Evolutionary conservation across 2,329 filamentous ascomycete genomes (phyloP).

Genomic region (Penicillium polonicum): DNA sequence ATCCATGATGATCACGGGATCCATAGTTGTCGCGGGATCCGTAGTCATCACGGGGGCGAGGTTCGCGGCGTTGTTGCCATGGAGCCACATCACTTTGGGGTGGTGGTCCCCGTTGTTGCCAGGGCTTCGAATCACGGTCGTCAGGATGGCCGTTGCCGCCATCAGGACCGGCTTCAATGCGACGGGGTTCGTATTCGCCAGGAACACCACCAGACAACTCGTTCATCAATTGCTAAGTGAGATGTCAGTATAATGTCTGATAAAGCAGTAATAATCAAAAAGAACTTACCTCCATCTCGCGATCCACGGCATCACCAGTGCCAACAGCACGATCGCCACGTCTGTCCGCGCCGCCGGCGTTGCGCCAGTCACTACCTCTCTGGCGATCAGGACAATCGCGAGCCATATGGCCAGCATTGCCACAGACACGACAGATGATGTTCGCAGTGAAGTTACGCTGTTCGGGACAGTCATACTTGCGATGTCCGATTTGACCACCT

Average conservation of each 20-base stretch:
- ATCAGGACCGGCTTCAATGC: conserved; percentile 81
- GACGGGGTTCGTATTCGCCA: conserved; percentile 63
- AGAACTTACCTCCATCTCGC: conserved; percentile 82
- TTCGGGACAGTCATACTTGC: conserved; percentile 98
- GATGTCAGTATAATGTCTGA: conserved; percentile 44
- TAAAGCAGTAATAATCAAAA: not conserved
- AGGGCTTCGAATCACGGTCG: conserved; percentile 68
- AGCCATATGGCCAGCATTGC: conserved; percentile 97
- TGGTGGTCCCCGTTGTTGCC: conserved; percentile 84
- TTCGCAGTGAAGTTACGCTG: conserved; percentile 98
- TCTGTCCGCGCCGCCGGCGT: conserved; percentile 55
- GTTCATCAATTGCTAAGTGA: conserved; percentile 83
- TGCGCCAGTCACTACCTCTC: conserved; percentile 88
- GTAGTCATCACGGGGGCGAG: conserved; percentile 51
- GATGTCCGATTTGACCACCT: conserved; percentile 93
- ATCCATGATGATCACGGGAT: conserved; percentile 6
- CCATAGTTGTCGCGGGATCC: conserved; percentile 43
- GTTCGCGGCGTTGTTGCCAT: conserved; percentile 65
- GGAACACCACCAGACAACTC: conserved; percentile 78
- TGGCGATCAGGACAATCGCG: conserved; percentile 95
- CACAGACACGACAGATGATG: conserved; percentile 97
- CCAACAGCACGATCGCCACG: conserved; percentile 63
- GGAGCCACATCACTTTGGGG: conserved; percentile 70
- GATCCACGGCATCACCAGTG: conserved; percentile 79
- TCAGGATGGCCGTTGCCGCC: conserved; percentile 42